A percentile compares a stretch with the other conserved stretches of the same genome.
These are phyloP conservation scores for Chloris gayana DNA, from an alignment of 176 grass and related monocot species.

Conservation along the genomic window DNA sequence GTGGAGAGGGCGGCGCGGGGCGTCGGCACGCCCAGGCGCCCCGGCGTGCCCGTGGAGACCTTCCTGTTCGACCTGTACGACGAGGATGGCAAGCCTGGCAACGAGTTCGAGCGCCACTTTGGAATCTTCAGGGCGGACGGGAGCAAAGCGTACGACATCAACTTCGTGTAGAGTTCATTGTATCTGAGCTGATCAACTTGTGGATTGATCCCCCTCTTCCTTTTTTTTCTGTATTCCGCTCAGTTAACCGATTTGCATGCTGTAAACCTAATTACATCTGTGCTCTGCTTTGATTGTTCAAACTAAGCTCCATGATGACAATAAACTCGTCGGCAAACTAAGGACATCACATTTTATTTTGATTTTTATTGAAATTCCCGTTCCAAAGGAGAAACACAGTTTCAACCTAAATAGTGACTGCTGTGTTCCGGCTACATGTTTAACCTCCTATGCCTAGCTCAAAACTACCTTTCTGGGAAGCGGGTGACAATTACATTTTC, in stretches of 20 bases:
- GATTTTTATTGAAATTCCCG: no score
- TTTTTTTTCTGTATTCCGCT: no score
- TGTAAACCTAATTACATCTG: no score
- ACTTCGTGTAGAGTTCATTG: constrained; percentile 26
- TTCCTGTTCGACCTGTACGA: constrained; percentile 81
- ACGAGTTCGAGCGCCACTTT: constrained; percentile 65
- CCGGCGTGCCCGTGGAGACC: constrained; percentile 52
- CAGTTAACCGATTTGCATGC: no score
- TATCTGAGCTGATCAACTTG: not conserved
- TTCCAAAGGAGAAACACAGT: no score
- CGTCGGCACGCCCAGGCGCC: constrained; percentile 53
- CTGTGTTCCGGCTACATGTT: not conserved
- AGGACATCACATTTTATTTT: not conserved
- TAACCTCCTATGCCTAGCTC: not conserved
- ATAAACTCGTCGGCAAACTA: not conserved
- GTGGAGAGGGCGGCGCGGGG: constrained; percentile 40
- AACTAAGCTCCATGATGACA: not conserved
- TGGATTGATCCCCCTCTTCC: not conserved
- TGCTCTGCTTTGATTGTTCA: not conserved
- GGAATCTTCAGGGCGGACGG: constrained; percentile 68
- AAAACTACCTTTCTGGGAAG: constrained; percentile 7
- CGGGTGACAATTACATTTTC: not conserved
- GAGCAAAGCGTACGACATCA: constrained; percentile 54
- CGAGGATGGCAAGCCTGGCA: constrained; percentile 59
- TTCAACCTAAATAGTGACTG: not conserved